Evolutionary conservation across 345 rosid species (phyloP).

Genomic region (Eucalyptus victrix): DNA sequence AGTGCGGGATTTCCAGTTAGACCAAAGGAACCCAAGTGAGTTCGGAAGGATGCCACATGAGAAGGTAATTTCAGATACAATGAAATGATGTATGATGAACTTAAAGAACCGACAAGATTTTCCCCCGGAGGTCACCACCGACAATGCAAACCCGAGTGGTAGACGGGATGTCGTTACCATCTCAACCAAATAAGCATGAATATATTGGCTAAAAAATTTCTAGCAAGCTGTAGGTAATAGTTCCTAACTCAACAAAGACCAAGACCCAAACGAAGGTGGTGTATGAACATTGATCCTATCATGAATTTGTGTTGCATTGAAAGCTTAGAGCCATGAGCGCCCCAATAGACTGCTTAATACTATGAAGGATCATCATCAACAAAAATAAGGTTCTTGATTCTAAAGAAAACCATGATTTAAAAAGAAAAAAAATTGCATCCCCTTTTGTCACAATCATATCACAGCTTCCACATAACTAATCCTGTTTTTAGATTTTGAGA

Average conservation of each 20-base stretch:
- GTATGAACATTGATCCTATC: not conserved
- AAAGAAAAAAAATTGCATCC: too few species aligned
- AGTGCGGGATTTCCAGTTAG: too few species aligned
- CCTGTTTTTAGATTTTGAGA: not conserved
- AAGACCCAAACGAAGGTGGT: not conserved
- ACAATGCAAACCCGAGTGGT: too few species aligned
- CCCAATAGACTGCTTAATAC: not conserved
- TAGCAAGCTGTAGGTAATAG: not conserved
- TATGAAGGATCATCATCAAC: not conserved
- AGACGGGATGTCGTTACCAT: too few species aligned
- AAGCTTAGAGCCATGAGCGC: not conserved
- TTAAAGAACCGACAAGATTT: too few species aligned
- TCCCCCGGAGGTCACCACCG: too few species aligned
- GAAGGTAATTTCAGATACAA: too few species aligned
- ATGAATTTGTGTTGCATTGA: not conserved
- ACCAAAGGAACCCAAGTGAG: too few species aligned
- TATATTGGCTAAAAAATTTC: not conserved
- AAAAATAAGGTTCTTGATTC: not conserved
- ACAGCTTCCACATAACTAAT: not conserved
- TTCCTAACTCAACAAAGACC: not conserved
- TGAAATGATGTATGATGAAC: too few species aligned
- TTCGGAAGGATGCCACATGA: too few species aligned
- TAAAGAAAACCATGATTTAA: not conserved
- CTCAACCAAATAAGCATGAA: too few species aligned
- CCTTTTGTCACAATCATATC: not conserved